These are phyloP conservation scores for Arthrobotrys sphaeroides DNA, from an alignment of 2,329 filamentous ascomycete genomes.

Conservation along the genomic window DNA sequence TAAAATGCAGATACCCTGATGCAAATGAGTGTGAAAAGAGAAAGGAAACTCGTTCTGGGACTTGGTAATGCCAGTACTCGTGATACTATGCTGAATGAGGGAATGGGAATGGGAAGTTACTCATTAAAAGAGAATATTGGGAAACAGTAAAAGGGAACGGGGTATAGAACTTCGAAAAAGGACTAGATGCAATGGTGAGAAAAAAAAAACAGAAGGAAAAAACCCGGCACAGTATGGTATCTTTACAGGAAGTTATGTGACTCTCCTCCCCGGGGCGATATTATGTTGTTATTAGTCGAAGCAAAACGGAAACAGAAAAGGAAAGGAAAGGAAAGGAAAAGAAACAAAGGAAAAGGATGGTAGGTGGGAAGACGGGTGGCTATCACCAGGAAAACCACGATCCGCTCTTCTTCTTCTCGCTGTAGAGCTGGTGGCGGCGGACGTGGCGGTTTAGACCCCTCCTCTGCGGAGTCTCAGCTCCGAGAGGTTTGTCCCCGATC, in stretches of 20 bases:
- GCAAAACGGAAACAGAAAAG: neutral
- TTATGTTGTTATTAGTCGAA: neutral
- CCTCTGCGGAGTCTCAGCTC: neutral
- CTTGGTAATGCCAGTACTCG: neutral
- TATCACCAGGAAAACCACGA: constrained; percentile 29
- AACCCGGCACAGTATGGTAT: neutral
- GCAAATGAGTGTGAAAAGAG: neutral
- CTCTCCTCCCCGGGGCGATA: neutral
- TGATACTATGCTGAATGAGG: neutral
- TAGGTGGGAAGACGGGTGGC: neutral
- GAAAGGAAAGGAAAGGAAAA: neutral
- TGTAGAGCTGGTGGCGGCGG: constrained; percentile 29
- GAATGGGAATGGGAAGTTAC: too few species aligned
- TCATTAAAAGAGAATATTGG: neutral
- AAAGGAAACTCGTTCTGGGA: constrained; percentile 1
- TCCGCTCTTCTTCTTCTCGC: constrained; percentile 19
- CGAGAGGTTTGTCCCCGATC: neutral
- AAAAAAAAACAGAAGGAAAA: neutral
- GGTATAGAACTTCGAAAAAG: neutral
- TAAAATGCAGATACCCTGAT: neutral
- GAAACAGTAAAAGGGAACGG: neutral
- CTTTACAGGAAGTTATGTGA: neutral
- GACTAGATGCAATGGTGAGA: neutral
- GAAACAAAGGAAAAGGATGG: neutral
- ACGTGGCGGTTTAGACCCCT: constrained; percentile 38